These are phyloP conservation scores for Atkinsonella texensis DNA, from an alignment of 2,329 filamentous ascomycete genomes.

Conservation along the genomic window DNA sequence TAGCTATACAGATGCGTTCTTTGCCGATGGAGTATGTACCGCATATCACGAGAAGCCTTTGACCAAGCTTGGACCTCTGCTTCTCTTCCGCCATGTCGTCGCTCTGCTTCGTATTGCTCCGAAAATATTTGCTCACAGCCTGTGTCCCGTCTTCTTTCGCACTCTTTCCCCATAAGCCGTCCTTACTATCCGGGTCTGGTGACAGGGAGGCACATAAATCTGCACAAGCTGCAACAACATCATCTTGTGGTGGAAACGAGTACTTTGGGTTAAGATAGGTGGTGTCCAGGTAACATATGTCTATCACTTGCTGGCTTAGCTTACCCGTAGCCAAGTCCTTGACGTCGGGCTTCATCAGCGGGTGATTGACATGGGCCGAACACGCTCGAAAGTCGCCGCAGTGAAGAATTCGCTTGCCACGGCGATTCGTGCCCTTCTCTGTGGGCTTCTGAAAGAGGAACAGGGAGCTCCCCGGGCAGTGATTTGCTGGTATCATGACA, in stretches of 20 bases:
- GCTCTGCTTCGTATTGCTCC: slow-evolving; percentile 20
- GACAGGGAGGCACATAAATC: slow-evolving; percentile 74
- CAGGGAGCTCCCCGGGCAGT: slow-evolving; percentile 88
- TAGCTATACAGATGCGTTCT: slow-evolving; percentile 86
- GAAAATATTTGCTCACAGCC: slow-evolving; percentile 42
- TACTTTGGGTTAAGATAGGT: slow-evolving; percentile 96
- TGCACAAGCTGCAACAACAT: slow-evolving; percentile 79
- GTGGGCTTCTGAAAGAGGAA: slow-evolving; percentile 81
- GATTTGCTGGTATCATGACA: slow-evolving; percentile 93
- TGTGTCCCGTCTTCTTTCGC: slow-evolving; percentile 29
- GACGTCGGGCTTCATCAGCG: slow-evolving; percentile 64
- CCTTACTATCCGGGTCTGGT: slow-evolving; percentile 43
- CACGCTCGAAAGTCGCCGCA: slow-evolving; percentile 95
- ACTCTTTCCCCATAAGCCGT: slow-evolving; percentile 34
- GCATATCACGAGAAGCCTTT: slow-evolving; percentile 78
- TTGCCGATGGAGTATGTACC: slow-evolving; percentile 98
- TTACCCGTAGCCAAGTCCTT: slow-evolving; percentile 60
- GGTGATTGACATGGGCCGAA: slow-evolving; percentile 70
- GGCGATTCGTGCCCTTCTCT: slow-evolving; percentile 45
- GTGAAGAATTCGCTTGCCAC: slow-evolving; percentile 71
- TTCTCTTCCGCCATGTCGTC: slow-evolving; percentile 17
- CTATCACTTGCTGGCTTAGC: slow-evolving; percentile 70
- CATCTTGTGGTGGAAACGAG: slow-evolving; percentile 77
- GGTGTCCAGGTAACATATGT: slow-evolving; percentile 93
- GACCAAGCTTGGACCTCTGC: slow-evolving; percentile 12